Base-by-base conservation (phyloP, 2,329 filamentous ascomycete genomes). In the Pseudogymnoascus sp. region DNA sequence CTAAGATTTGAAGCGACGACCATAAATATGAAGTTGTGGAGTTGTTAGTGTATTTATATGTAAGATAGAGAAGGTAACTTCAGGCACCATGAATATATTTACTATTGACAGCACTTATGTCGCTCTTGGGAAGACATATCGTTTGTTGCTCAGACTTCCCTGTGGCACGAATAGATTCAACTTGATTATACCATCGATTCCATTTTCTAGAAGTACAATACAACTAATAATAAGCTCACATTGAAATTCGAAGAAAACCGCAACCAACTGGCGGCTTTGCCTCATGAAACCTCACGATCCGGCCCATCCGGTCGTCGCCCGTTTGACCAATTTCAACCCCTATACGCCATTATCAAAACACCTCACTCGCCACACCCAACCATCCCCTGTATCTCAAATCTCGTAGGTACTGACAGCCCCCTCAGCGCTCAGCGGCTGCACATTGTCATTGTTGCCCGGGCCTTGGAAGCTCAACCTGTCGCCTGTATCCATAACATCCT, bases 361-460 rank as follows among this genome's bases (percentile, higher is more conserved):
- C 29, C 51, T 34, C 51, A 57, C 51, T 57, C 18, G 51, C 29
- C 47, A 10, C 11, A 26, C 47, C 26, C 26, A 31, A 10, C n/a
- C 16, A 34, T 8, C 51, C 10, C 29, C 29, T 34, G 10, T 57
- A 57, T 57, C 51, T 57, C 14, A 57, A 57, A 57, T 57, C 51
- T 57, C 51, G 12, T 7, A 57, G 34, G 51, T 57, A 36, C 51
- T 57, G 51, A 57, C 51, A 34, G 51, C 79, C 4, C 81, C 81
- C 63, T 81, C 78, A 29, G 76, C 80, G 70, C 83, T 83, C 62
- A 84, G 75, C 12, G 84, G 83, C 68, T 83, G 81, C 62, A 84
- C 77, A 36, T 65, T 63, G 18, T 31, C 59, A 42, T 57, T 57
- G 7, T 75, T 76, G 59, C 75, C 76, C 1, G 77, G 72, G 2